A percentile compares a stretch with the other conserved stretches of the same genome.
Conservation (phyloP, 228 moss, liverwort and hornwort genomes). For the Sphagnum magellanicum region DNA sequence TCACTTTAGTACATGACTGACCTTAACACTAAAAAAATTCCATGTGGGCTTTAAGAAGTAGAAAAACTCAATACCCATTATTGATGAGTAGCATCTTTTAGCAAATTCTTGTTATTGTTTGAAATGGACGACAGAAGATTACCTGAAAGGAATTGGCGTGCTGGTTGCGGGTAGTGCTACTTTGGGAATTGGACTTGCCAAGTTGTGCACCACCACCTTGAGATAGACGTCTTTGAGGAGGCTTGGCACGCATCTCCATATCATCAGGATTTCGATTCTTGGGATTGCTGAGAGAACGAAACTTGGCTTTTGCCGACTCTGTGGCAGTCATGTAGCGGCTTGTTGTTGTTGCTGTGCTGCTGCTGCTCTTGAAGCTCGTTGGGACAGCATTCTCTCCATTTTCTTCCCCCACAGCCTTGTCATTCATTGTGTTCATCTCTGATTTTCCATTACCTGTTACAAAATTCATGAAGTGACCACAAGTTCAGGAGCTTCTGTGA, state of each 20-base stretch:
- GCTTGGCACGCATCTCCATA: constrained; percentile 51
- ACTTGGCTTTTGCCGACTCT: constrained; percentile 57
- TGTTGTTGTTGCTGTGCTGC: constrained; percentile 7
- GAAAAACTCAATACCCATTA: too few species aligned
- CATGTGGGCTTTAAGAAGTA: too few species aligned
- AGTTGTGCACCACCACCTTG: constrained; percentile 21
- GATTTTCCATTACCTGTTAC: constrained; percentile 26
- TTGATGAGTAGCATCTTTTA: too few species aligned
- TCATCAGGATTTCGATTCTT: constrained; percentile 29
- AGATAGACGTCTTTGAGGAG: constrained; percentile 37
- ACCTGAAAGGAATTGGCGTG: constrained; percentile 11
- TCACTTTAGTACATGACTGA: too few species aligned
- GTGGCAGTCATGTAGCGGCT: constrained; percentile 53
- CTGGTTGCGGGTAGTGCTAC: constrained; percentile 30
- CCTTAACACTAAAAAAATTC: too few species aligned
- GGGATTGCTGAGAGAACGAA: constrained; percentile 21
- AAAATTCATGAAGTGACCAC: too few species aligned
- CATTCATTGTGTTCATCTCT: constrained; percentile 15
- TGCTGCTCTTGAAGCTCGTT: constrained; percentile 14
- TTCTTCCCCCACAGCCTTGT: constrained; percentile 22
- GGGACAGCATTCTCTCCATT: constrained; percentile 16
- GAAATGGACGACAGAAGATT: neutral
- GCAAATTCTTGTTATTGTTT: too few species aligned
- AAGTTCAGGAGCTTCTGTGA: too few species aligned
- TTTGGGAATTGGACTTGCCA: constrained; percentile 32